phyloP scores from a whole-genome alignment of 2,329 filamentous ascomycete genomes.

The Colletotrichum caudatum region DNA sequence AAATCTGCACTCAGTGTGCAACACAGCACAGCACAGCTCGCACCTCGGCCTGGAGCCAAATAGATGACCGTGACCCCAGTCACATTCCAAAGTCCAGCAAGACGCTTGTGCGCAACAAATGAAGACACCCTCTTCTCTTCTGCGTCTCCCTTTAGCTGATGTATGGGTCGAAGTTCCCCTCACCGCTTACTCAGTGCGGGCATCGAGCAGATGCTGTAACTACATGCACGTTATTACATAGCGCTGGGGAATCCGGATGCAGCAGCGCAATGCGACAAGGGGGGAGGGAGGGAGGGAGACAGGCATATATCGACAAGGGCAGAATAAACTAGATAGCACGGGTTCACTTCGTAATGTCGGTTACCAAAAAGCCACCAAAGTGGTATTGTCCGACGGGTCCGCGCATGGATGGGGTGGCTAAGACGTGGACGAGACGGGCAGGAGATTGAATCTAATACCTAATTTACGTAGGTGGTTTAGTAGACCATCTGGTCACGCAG shows the following conservation, averaged over 20 bases:
- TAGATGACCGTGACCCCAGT: constrained; percentile 25
- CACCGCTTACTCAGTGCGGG: background rate
- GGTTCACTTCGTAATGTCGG: background rate
- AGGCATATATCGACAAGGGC: constrained; percentile 17
- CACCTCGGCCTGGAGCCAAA: constrained; percentile 34
- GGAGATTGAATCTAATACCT: constrained; percentile 2
- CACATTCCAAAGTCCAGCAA: constrained; percentile 30
- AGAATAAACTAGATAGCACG: constrained; percentile 15
- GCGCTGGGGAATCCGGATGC: background rate
- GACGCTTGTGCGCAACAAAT: constrained; percentile 28
- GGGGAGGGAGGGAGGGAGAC: background rate
- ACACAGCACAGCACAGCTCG: no score
- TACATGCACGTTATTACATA: background rate
- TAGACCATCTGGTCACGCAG: constrained; percentile 33
- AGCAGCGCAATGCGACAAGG: constrained; percentile 8
- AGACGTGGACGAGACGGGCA: constrained; percentile 23
- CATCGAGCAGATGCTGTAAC: constrained; percentile 18
- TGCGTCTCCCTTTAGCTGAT: constrained; percentile 19
- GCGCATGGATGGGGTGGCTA: constrained; percentile 14
- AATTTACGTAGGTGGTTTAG: background rate
- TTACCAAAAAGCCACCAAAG: constrained; percentile 2
- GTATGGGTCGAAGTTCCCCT: constrained; percentile 6
- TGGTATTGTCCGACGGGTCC: background rate
- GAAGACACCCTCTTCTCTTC: constrained; percentile 37
- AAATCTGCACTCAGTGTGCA: constrained; percentile 35